These are phyloP conservation scores for Ceratopteris richardii DNA, from an alignment of 75 land plant genomes.

Conservation along the genomic window DNA sequence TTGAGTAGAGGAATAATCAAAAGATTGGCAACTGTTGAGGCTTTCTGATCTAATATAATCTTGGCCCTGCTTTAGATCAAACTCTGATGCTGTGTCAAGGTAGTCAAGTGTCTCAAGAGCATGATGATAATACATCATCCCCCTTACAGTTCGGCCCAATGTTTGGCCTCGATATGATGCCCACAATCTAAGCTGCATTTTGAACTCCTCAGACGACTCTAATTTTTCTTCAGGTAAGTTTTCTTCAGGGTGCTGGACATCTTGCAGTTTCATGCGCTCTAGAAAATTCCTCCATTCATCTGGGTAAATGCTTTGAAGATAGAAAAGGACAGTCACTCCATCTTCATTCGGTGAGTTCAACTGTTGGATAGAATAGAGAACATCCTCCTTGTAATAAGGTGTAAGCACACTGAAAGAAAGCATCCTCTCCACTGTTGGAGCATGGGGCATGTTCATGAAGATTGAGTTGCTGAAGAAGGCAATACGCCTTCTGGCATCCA, in stretches of 20 bases:
- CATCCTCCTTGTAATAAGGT: conserved; percentile 31
- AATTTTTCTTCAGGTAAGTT: conserved; percentile 44
- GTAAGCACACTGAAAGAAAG: conserved; percentile 33
- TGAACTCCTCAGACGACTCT: conserved; percentile 8
- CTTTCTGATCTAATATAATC: conserved; percentile 31
- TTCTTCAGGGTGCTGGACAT: conserved; percentile 10
- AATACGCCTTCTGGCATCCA: conserved; percentile 32
- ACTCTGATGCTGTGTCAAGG: conserved; percentile 28
- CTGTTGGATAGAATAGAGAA: conserved; percentile 17
- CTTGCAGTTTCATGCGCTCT: conserved; percentile 21
- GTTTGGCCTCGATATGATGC: conserved; percentile 36
- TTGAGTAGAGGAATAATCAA: conserved; percentile 24
- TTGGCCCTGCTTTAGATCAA: conserved; percentile 10
- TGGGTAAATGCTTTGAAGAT: conserved; percentile 27
- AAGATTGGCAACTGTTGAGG: conserved; percentile 1
- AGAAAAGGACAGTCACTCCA: conserved; percentile 23
- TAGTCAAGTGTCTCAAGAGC: conserved; percentile 5
- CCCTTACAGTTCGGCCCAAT: conserved; percentile 34
- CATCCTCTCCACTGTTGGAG: conserved; percentile 34
- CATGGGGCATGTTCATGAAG: conserved; percentile 41
- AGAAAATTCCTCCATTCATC: conserved; percentile 14
- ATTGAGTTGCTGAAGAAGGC: conserved; percentile 37
- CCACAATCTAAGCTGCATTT: conserved; percentile 35
- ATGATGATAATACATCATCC: conserved; percentile 36
- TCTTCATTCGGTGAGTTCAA: conserved; percentile 23